phyloP scores from a whole-genome alignment of 176 grass and related monocot species.

The Juncus effusus region DNA sequence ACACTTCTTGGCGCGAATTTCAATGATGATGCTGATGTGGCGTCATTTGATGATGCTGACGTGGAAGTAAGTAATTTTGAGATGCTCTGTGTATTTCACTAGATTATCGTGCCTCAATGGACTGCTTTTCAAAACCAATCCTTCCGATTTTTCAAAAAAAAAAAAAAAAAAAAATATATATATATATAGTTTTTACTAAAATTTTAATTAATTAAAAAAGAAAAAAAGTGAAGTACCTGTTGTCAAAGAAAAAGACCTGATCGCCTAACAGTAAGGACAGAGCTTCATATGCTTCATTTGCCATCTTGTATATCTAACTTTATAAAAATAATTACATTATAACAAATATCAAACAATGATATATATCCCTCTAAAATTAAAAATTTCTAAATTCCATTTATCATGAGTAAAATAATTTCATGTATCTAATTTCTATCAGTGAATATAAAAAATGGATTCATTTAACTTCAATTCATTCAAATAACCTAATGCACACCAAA shows the following conservation, averaged over 20 bases:
- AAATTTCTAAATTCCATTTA: no score
- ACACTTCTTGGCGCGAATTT: constrained; percentile 45
- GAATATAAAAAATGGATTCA: no score
- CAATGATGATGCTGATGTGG: constrained; percentile 32
- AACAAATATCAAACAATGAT: no score
- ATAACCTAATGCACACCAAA: no score
- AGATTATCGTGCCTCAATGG: constrained; percentile 70
- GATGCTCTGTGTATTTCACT: constrained; percentile 52
- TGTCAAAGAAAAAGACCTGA: constrained; percentile 74
- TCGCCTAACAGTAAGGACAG: constrained; percentile 63
- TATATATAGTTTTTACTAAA: neutral
- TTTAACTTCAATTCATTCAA: no score
- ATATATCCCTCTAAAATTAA: no score
- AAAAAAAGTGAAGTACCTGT: no score
- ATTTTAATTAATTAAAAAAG: no score
- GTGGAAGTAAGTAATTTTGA: constrained; percentile 47
- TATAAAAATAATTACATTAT: constrained; percentile 29
- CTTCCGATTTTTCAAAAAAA: constrained; percentile 35
- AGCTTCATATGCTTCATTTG: constrained; percentile 67
- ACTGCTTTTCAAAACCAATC: constrained; percentile 60
- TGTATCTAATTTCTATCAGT: no score
- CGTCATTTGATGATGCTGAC: constrained; percentile 39
- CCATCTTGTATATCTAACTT: constrained; percentile 79
- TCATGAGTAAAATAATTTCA: no score
- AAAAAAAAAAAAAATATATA: neutral